A percentile compares a stretch with the other conserved stretches of the same genome.
These are phyloP conservation scores for Uronychia setigera DNA, from an alignment of 73 alveolate genomes.

Conservation along the genomic window DNA sequence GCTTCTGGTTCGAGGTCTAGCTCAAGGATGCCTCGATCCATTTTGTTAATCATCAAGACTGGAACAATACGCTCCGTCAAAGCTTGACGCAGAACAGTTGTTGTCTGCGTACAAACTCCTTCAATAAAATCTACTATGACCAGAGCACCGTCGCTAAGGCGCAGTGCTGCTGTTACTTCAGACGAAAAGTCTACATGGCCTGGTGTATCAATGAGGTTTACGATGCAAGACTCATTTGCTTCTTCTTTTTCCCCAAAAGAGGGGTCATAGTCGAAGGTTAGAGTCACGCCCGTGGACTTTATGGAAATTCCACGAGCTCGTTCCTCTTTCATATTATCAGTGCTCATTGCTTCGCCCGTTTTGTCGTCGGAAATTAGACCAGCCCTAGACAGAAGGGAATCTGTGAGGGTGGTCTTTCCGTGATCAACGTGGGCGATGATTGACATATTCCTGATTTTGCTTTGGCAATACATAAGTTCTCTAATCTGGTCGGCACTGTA, in stretches of 20 bases:
- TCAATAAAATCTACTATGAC: constrained; percentile 95
- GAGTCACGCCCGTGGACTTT: constrained; percentile 84
- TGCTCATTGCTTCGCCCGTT: constrained; percentile 74
- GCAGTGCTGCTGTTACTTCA: constrained; percentile 95
- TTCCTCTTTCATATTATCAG: constrained; percentile 83
- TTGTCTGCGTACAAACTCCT: constrained; percentile 95
- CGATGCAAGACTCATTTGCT: constrained; percentile 54
- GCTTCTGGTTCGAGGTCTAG: constrained; percentile 83
- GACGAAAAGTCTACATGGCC: constrained; percentile 98
- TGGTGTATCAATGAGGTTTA: constrained; percentile 96
- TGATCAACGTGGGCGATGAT: constrained; percentile 95
- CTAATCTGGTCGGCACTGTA: constrained; percentile 77
- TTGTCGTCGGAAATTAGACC: constrained; percentile 74
- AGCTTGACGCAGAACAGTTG: constrained; percentile 96
- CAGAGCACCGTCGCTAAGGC: constrained; percentile 97
- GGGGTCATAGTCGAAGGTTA: constrained; percentile 47
- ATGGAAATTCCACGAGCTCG: constrained; percentile 91
- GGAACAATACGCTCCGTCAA: constrained; percentile 89
- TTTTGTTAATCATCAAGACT: constrained; percentile 92
- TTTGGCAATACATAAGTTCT: constrained; percentile 75
- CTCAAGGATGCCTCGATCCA: constrained; percentile 91
- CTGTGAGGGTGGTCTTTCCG: constrained; percentile 94
- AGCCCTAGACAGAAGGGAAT: constrained; percentile 76
- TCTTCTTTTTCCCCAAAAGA: constrained; percentile 23
- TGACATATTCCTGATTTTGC: constrained; percentile 86